Evolutionary conservation across 495 filamentous ascomycete genomes (phyloP), one percentile per base, ranked within the genome.

Genomic region (Trichoderma reesei): DNA sequence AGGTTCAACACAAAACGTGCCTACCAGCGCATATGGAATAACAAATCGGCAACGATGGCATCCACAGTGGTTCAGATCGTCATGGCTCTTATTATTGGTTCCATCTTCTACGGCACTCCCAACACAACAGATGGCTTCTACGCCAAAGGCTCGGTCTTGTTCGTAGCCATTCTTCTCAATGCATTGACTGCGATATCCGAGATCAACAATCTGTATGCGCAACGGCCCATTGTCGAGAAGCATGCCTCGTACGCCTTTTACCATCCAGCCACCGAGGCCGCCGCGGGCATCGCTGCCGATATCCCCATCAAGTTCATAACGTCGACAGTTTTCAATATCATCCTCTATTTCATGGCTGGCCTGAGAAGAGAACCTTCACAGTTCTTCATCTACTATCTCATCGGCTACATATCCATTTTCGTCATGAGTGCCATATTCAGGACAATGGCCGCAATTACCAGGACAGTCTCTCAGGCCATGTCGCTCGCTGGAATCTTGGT

Each of bases 381-480:
- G 42, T 89, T 89, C 69, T 88, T 89, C 68, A 77, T 85, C 48
- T 88, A 80, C 72, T 82, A 84, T 61, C 73, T 88, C 5, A 76
- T 86, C 41, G 75, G 75, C 2, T 85, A 83, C 61, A 63, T 83
- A 14, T 74, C 74, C 37, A 83, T 79, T 11, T 75, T 89, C 18
- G 77, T 82, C 41, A 86, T 88, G 83, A 71, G 68, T 38, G 68
- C 72, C 65, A 72, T 88, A 36, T 91, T 91, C 73, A 78, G 88
- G 11, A 85, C 81, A 13, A 87, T 94, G 54, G 90, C 83, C 0
- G 80, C 88, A 4, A 70, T 86, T 1, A 87, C 89, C 7, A 80
- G 84, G 39, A 88, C 89, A 3, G 72, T 91, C 46, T 81, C 83
- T 0, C 88, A 92, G 69, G 88, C 90, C 8, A 83, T 91, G 79